These are phyloP conservation scores for Lasiosphaeria ovina DNA, from an alignment of 495 filamentous ascomycete species.

Conservation along the genomic window DNA sequence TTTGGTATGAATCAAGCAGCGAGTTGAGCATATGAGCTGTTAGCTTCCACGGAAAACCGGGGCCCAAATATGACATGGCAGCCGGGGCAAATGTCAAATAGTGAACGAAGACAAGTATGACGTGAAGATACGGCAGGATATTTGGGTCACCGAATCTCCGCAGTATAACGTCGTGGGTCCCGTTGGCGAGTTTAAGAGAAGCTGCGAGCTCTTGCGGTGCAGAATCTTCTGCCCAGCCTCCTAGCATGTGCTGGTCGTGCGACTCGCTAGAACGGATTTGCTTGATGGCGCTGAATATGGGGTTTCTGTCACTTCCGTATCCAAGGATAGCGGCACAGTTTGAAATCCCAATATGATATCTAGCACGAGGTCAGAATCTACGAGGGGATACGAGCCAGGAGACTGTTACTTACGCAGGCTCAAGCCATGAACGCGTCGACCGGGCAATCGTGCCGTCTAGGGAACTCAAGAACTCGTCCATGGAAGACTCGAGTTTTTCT, in stretches of 20 bases:
- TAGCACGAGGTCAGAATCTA: slow-evolving; percentile 22
- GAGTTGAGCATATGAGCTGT: slow-evolving; percentile 66
- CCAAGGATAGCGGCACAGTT: slow-evolving; percentile 40
- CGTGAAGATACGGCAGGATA: slow-evolving; percentile 66
- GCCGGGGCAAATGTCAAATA: slow-evolving; percentile 51
- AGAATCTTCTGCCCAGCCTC: slow-evolving; percentile 15
- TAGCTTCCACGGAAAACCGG: slow-evolving; percentile 62
- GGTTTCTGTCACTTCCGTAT: slow-evolving; percentile 39
- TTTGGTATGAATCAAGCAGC: slow-evolving; percentile 46
- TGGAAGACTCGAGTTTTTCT: neutral
- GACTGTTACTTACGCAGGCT: neutral
- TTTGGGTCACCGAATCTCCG: slow-evolving; percentile 60
- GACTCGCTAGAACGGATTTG: slow-evolving; percentile 14
- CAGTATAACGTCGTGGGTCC: slow-evolving; percentile 52
- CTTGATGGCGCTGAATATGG: slow-evolving; percentile 32
- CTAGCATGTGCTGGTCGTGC: slow-evolving; percentile 21
- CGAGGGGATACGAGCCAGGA: slow-evolving; percentile 10
- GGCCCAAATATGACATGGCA: slow-evolving; percentile 45
- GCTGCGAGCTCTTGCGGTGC: slow-evolving; percentile 24
- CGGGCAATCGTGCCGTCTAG: neutral
- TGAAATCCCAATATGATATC: slow-evolving; percentile 59
- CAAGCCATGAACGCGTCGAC: neutral
- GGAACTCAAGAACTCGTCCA: neutral
- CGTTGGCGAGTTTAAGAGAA: slow-evolving; percentile 28
- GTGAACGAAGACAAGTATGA: slow-evolving; percentile 67